These are phyloP conservation scores for Mucor plumbeus DNA, from an alignment of 371 early-diverging fungal species.

Conservation along the genomic window DNA sequence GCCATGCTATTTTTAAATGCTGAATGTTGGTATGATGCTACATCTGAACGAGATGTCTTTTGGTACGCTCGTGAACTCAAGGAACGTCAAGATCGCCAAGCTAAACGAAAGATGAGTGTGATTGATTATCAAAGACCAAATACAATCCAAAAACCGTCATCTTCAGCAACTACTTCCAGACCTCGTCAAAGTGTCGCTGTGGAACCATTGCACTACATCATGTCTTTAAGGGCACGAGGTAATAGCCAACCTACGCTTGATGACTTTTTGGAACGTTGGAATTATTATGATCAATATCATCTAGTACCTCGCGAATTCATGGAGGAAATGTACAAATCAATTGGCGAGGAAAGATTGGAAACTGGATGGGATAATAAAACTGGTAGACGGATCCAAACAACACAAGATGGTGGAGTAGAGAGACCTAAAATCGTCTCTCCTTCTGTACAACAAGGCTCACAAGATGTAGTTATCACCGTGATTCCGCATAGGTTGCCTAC, in stretches of 20 bases:
- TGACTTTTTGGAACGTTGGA: slow-evolving; percentile 55
- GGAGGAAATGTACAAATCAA: slow-evolving; percentile 58
- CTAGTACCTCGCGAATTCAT: slow-evolving; percentile 52
- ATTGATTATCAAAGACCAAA: slow-evolving; percentile 28
- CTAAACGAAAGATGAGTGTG: slow-evolving; percentile 39
- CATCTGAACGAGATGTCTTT: slow-evolving; percentile 53
- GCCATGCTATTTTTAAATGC: slow-evolving; percentile 89
- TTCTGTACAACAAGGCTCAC: slow-evolving; percentile 27
- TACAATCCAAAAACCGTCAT: slow-evolving; percentile 10
- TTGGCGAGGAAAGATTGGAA: slow-evolving; percentile 57
- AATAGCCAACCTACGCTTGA: slow-evolving; percentile 30
- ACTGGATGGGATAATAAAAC: slow-evolving; percentile 59
- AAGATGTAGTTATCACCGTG: slow-evolving; percentile 47
- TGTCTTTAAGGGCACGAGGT: slow-evolving; percentile 39
- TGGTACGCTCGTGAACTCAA: slow-evolving; percentile 53
- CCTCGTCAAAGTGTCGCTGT: slow-evolving; percentile 39
- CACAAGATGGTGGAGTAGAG: slow-evolving; percentile 10
- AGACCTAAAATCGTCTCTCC: slow-evolving; percentile 28
- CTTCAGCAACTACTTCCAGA: not conserved
- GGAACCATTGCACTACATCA: slow-evolving; percentile 52
- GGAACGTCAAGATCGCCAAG: slow-evolving; percentile 43
- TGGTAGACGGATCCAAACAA: slow-evolving; percentile 10
- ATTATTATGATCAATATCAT: slow-evolving; percentile 50
- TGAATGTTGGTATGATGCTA: slow-evolving; percentile 78
- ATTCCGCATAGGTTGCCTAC: slow-evolving; percentile 61